phyloP scores from a whole-genome alignment of 768 basidiomycete genomes.

The Termitomyces sp. region DNA sequence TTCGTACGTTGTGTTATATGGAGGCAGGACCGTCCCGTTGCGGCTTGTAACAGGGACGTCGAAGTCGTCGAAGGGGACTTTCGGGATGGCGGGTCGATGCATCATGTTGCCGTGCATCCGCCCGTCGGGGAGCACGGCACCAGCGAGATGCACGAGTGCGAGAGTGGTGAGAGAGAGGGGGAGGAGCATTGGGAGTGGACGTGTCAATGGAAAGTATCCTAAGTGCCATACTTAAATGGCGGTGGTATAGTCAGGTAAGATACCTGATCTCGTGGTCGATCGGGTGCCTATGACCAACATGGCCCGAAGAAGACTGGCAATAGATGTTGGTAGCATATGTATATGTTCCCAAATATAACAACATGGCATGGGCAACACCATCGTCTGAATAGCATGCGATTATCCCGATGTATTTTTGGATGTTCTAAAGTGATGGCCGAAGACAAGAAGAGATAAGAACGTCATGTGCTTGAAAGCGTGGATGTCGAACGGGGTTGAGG shows the following conservation, averaged over 20 bases:
- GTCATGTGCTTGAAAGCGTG: background rate
- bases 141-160: constrained; percentile 16
- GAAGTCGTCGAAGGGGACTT: constrained; percentile 20
- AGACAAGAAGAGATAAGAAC: background rate
- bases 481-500: background rate
- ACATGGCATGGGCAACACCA: too few relatives aligned
- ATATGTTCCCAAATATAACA: background rate
- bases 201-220: background rate
- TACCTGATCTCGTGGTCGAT: background rate
- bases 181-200: background rate
- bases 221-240: background rate
- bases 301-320: background rate
- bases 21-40: constrained; percentile 42
- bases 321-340: background rate
- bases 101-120: constrained; percentile 39
- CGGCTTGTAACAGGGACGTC: constrained; percentile 33
- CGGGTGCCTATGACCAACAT: background rate
- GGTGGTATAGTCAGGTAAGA: background rate
- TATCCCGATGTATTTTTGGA: background rate
- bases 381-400: background rate
- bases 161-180: constrained; percentile 3
- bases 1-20: constrained; percentile 41
- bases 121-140: constrained; percentile 29
- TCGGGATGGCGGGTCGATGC: constrained; percentile 31
- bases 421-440: background rate